These are phyloP conservation scores for Lagenaria siceraria DNA, from an alignment of 306 rosid species.

Conservation along the genomic window DNA sequence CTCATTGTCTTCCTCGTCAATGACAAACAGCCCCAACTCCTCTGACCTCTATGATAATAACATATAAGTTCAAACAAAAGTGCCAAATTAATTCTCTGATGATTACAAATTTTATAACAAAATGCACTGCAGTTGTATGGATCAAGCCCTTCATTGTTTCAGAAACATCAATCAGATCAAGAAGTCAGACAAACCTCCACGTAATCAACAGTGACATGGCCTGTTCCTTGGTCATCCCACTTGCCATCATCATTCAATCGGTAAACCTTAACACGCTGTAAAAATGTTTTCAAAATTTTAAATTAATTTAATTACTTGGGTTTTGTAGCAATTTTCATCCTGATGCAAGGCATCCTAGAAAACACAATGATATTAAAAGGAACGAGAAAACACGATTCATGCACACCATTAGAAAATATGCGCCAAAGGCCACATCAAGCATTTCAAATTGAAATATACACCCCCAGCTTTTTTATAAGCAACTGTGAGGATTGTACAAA, in stretches of 20 bases:
- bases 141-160: not conserved
- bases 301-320: not conserved
- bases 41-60: conserved; percentile 59
- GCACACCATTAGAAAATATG: not conserved
- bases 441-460: not conserved
- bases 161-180: conserved; percentile 10
- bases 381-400: not conserved
- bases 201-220: conserved; percentile 78
- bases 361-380: not conserved
- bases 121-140: not conserved
- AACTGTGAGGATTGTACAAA: not conserved
- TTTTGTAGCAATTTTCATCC: not conserved
- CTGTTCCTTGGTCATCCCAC: conserved; percentile 99
- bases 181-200: conserved; percentile 53
- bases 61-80: conserved; percentile 10
- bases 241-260: conserved; percentile 79
- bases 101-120: not conserved
- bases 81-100: not conserved
- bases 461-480: not conserved
- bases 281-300: not conserved
- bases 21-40: conserved; percentile 74
- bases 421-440: not conserved
- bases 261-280: conserved; percentile 95
- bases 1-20: conserved; percentile 81
- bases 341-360: not conserved